A percentile compares a stretch with the other conserved stretches of the same genome.
These are phyloP conservation scores for Yamadazyma siamensis DNA, from an alignment of 1,139 yeast species.

Conservation along the genomic window DNA sequence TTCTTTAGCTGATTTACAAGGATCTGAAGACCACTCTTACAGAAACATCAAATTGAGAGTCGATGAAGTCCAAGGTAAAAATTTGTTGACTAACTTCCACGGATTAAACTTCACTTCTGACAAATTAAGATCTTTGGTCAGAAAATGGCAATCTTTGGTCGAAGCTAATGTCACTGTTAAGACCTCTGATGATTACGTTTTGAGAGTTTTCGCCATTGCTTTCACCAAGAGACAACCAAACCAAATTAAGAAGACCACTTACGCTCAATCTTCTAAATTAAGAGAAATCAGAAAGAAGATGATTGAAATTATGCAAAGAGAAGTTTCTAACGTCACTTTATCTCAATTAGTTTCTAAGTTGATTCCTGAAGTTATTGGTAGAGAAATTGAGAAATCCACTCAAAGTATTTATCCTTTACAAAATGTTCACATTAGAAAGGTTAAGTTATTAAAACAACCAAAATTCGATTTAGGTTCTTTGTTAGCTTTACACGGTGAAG, in stretches of 20 bases:
- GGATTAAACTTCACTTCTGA: slow-evolving; percentile 50
- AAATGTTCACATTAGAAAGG: slow-evolving; percentile 53
- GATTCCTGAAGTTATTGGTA: slow-evolving; percentile 52
- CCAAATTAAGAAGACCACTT: slow-evolving; percentile 50
- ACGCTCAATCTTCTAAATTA: slow-evolving; percentile 50
- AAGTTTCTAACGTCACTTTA: slow-evolving; percentile 48
- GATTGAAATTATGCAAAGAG: slow-evolving; percentile 52
- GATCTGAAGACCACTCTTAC: slow-evolving; percentile 51
- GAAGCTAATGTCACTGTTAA: slow-evolving; percentile 52
- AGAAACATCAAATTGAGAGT: slow-evolving; percentile 53
- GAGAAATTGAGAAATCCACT: slow-evolving; percentile 52
- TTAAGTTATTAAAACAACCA: slow-evolving; percentile 51
- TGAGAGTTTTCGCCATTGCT: slow-evolving; percentile 51
- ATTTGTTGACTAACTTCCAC: slow-evolving; percentile 54
- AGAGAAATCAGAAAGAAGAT: slow-evolving; percentile 52
- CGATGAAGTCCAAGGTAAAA: slow-evolving; percentile 53
- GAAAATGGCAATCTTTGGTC: slow-evolving; percentile 54
- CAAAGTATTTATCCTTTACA: slow-evolving; percentile 51
- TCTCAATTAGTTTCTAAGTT: slow-evolving; percentile 51
- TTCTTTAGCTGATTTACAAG: slow-evolving; percentile 49
- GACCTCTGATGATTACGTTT: slow-evolving; percentile 49
- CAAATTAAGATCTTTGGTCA: slow-evolving; percentile 50
- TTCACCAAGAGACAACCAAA: slow-evolving; percentile 53
- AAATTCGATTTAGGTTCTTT: slow-evolving; percentile 52
- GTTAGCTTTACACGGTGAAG: slow-evolving; percentile 52